Conservation (phyloP, 1,139 yeast genomes). For the Scheffersomyces lignicola region DNA sequence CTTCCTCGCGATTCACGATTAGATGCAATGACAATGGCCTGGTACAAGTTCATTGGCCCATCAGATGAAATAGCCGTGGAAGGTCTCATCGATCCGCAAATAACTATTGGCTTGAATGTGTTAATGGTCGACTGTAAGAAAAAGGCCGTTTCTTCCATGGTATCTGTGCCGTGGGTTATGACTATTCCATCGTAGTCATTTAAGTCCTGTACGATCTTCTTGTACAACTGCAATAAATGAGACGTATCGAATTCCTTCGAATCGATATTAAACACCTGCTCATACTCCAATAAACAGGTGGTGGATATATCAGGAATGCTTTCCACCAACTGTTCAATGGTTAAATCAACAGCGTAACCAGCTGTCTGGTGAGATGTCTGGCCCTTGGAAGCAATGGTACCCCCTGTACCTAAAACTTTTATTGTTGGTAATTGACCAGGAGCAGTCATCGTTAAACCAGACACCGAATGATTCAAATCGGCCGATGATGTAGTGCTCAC, state of each 20-base stretch:
- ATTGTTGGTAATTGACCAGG: slow-evolving; percentile 35
- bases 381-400: slow-evolving; percentile 72
- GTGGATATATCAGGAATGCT: slow-evolving; percentile 62
- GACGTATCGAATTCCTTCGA: slow-evolving; percentile 59
- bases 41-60: slow-evolving; percentile 72
- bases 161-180: slow-evolving; percentile 73
- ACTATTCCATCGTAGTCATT: slow-evolving; percentile 56
- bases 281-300: slow-evolving; percentile 60
- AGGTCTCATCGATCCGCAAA: slow-evolving; percentile 76
- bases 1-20: slow-evolving; percentile 50
- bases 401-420: slow-evolving; percentile 71
- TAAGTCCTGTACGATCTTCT: slow-evolving; percentile 45
- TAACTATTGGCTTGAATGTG: slow-evolving; percentile 59
- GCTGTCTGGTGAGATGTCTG: slow-evolving; percentile 57
- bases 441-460: slow-evolving; percentile 3
- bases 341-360: slow-evolving; percentile 66
- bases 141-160: slow-evolving; percentile 71
- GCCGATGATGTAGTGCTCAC: slow-evolving; percentile 13
- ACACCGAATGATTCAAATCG: background rate
- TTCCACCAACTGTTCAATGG: slow-evolving; percentile 59
- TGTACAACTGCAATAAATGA: slow-evolving; percentile 32
- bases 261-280: slow-evolving; percentile 64
- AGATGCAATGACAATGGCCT: slow-evolving; percentile 66
- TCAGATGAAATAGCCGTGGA: slow-evolving; percentile 69
- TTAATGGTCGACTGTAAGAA: slow-evolving; percentile 61